These are phyloP conservation scores for Cercospora citrullina DNA, from an alignment of 2,329 filamentous ascomycete genomes.

Conservation along the genomic window DNA sequence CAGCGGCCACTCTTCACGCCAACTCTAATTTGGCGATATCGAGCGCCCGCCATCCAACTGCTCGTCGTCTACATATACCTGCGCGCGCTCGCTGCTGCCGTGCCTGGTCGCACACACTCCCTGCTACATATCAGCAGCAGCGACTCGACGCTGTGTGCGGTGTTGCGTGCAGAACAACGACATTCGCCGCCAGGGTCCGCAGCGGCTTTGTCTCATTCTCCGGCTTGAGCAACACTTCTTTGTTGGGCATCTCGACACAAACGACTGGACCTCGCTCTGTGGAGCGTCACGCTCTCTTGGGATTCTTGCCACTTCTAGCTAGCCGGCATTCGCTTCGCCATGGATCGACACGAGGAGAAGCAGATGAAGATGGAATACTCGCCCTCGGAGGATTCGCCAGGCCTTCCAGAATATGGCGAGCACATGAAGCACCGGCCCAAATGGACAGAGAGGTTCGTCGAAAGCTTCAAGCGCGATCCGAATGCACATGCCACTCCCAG, in stretches of 20 bases:
- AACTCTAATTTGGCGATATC: neutral
- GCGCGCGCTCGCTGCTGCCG: slow-evolving; percentile 7
- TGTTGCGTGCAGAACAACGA: neutral
- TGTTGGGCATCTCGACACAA: neutral
- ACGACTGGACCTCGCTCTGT: neutral
- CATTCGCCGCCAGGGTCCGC: neutral
- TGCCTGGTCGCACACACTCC: slow-evolving; percentile 10
- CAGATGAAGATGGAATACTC: slow-evolving; percentile 24
- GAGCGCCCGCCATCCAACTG: neutral
- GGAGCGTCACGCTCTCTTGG: neutral
- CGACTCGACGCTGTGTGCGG: slow-evolving; percentile 1
- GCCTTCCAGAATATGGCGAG: slow-evolving; percentile 33
- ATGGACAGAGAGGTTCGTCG: slow-evolving; percentile 47
- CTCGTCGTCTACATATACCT: neutral
- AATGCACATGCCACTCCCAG: slow-evolving; percentile 53
- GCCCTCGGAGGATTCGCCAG: slow-evolving; percentile 17
- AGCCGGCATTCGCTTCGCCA: slow-evolving; percentile 5
- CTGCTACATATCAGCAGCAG: neutral
- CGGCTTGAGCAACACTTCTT: neutral
- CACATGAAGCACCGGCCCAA: slow-evolving; percentile 23
- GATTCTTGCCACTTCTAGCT: neutral
- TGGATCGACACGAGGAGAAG: slow-evolving; percentile 26
- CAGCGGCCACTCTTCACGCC: neutral
- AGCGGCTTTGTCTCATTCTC: slow-evolving; percentile 3
- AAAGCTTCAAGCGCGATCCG: slow-evolving; percentile 66